A percentile compares a stretch with the other conserved stretches of the same genome.
Conservation (phyloP, 2,329 filamentous ascomycete genomes). For the Diaporthe sp. region DNA sequence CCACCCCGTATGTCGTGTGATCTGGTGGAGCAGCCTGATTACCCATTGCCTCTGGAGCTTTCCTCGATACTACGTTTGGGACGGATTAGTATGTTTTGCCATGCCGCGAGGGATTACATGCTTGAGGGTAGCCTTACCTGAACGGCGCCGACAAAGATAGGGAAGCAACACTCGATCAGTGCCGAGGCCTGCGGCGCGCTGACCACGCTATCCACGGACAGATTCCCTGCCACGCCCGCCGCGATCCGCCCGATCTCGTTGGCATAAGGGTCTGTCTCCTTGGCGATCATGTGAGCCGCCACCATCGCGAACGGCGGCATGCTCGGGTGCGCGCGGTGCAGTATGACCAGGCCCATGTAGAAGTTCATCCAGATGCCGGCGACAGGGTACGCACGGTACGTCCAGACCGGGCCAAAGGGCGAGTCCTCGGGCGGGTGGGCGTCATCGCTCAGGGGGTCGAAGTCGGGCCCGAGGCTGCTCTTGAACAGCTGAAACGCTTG, state of each 20-base stretch:
- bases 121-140: slow-evolving; percentile 57
- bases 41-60: slow-evolving; percentile 81
- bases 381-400: slow-evolving; percentile 89
- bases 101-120: background rate
- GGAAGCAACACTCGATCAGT: slow-evolving; percentile 83
- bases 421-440: slow-evolving; percentile 70
- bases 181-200: slow-evolving; percentile 84
- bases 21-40: slow-evolving; percentile 77
- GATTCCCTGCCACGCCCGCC: slow-evolving; percentile 74
- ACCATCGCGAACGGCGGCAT: slow-evolving; percentile 94
- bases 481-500: slow-evolving; percentile 76
- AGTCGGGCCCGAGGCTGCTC: slow-evolving; percentile 76
- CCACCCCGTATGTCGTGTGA: slow-evolving; percentile 87
- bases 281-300: slow-evolving; percentile 82
- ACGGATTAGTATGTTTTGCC: background rate
- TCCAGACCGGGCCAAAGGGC: slow-evolving; percentile 84
- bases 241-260: slow-evolving; percentile 83
- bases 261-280: slow-evolving; percentile 76
- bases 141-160: slow-evolving; percentile 87
- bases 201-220: slow-evolving; percentile 64
- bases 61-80: slow-evolving; percentile 71
- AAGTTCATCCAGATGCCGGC: slow-evolving; percentile 89
- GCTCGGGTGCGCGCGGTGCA: slow-evolving; percentile 84
- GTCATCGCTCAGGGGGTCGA: slow-evolving; percentile 79
- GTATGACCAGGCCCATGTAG: slow-evolving; percentile 84